A percentile compares a stretch with the other conserved stretches of the same genome.
Conservation (phyloP, 202 grass and related monocot genomes). For the Panicum virgatum region DNA sequence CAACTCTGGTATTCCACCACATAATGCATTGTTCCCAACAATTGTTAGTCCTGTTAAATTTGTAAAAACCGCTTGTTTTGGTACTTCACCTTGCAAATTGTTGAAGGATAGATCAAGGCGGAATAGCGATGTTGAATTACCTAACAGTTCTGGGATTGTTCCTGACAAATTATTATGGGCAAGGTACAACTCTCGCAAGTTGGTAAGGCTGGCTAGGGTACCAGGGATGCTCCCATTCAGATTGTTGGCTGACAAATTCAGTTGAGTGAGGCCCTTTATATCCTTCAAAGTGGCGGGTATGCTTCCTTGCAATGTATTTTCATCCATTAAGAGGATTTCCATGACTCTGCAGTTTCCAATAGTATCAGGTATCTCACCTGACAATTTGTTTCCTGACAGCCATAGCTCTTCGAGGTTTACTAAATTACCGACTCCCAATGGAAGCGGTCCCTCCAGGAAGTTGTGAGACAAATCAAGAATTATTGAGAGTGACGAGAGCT, state of each 20-base stretch:
- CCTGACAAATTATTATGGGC: conserved; percentile 18
- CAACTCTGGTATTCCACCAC: not conserved
- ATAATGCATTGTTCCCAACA: not conserved
- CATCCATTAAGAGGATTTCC: conserved; percentile 15
- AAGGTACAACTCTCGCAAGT: conserved; percentile 12
- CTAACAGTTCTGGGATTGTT: not conserved
- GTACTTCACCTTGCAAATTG: not conserved
- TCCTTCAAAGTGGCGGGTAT: conserved; percentile 21
- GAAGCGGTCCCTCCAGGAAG: conserved; percentile 28
- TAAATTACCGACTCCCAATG: conserved; percentile 26
- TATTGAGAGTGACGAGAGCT: not conserved
- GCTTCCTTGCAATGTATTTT: conserved; percentile 9
- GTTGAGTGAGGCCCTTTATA: not conserved
- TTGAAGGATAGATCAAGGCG: not conserved
- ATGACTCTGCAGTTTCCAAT: conserved; percentile 14
- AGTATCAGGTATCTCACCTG: not conserved
- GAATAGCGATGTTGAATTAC: not conserved
- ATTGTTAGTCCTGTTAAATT: not conserved
- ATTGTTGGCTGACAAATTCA: conserved; percentile 20
- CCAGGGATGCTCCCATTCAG: not conserved
- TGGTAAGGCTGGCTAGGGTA: not conserved
- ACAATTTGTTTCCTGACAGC: conserved; percentile 26
- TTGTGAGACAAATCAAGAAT: conserved; percentile 24
- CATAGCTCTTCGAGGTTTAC: not conserved
- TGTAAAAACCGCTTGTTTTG: not conserved